Conservation (phyloP, 2,329 filamentous ascomycete genomes). For the Metarhizium robertsii region DNA sequence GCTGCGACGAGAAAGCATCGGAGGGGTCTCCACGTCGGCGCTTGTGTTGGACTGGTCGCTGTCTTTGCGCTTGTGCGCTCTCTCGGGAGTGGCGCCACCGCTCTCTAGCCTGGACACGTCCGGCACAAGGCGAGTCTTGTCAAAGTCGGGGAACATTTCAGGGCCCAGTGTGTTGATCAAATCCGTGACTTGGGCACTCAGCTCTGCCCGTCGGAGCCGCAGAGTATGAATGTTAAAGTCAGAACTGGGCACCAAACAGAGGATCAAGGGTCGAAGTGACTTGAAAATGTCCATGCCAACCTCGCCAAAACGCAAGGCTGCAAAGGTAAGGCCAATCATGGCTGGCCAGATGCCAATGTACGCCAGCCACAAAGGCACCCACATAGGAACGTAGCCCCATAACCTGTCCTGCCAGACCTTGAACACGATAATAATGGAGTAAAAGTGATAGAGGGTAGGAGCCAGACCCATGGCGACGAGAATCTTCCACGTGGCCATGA, state of each 20-base stretch:
- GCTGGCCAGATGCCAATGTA: conserved; percentile 67
- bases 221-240: conserved; percentile 77
- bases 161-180: conserved; percentile 93
- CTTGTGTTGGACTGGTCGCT: conserved; percentile 38
- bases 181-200: conserved; percentile 77
- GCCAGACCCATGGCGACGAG: conserved; percentile 79
- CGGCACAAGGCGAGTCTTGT: conserved; percentile 60
- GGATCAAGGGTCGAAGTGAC: conserved; percentile 76
- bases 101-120: conserved; percentile 37
- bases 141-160: conserved; percentile 96
- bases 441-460: conserved; percentile 72
- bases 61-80: conserved; percentile 29
- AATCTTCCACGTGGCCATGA: conserved; percentile 91
- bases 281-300: conserved; percentile 99
- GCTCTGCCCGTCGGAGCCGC: conserved; percentile 58
- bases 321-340: conserved; percentile 85
- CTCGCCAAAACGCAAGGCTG: conserved; percentile 88
- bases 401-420: conserved; percentile 76
- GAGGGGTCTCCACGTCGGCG: conserved; percentile 28
- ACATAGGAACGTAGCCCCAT: conserved; percentile 71
- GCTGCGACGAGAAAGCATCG: conserved; percentile 34
- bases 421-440: conserved; percentile 63
- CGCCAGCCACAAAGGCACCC: conserved; percentile 70
- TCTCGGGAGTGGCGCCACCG: conserved; percentile 15
- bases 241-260: conserved; percentile 77